A percentile compares a stretch with the other conserved stretches of the same genome.
Evolutionary conservation across 2,329 filamentous ascomycete genomes (phyloP).

Genomic region (Verticillium nonalfalfae): DNA sequence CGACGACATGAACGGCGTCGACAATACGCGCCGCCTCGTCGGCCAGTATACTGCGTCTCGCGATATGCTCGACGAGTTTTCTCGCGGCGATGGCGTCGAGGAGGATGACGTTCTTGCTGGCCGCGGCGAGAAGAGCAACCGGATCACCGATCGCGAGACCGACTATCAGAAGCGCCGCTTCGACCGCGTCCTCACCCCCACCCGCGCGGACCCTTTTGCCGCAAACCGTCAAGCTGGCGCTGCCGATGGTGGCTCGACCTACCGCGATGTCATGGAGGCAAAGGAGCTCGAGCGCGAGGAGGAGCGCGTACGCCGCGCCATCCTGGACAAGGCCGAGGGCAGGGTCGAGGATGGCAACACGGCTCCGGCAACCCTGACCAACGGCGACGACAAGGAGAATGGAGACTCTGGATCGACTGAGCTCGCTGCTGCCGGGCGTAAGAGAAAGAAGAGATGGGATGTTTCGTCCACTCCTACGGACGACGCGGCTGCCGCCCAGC

Average conservation of each 20-base stretch:
- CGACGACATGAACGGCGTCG: slow-evolving; percentile 68
- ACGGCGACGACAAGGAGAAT: slow-evolving; percentile 68
- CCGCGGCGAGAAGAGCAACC: slow-evolving; percentile 77
- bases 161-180: slow-evolving; percentile 97
- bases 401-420: slow-evolving; percentile 63
- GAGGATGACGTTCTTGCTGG: slow-evolving; percentile 86
- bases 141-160: slow-evolving; percentile 88
- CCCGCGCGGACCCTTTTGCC: slow-evolving; percentile 79
- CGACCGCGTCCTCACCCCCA: slow-evolving; percentile 79
- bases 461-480: slow-evolving; percentile 54
- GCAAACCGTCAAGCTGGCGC: slow-evolving; percentile 59
- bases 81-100: slow-evolving; percentile 76
- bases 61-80: slow-evolving; percentile 90
- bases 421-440: slow-evolving; percentile 56
- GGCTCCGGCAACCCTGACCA: slow-evolving; percentile 69
- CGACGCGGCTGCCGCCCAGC: slow-evolving; percentile 35
- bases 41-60: slow-evolving; percentile 94
- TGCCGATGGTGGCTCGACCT: slow-evolving; percentile 68
- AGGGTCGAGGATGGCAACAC: slow-evolving; percentile 50
- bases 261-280: slow-evolving; percentile 84
- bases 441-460: slow-evolving; percentile 96
- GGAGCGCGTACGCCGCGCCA: slow-evolving; percentile 72
- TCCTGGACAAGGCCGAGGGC: slow-evolving; percentile 65
- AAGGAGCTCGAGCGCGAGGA: slow-evolving; percentile 92
- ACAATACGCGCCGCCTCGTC: slow-evolving; percentile 71